Base-by-base conservation (phyloP, 1,284 basidiomycete genomes). In the Boletellus sp. region DNA sequence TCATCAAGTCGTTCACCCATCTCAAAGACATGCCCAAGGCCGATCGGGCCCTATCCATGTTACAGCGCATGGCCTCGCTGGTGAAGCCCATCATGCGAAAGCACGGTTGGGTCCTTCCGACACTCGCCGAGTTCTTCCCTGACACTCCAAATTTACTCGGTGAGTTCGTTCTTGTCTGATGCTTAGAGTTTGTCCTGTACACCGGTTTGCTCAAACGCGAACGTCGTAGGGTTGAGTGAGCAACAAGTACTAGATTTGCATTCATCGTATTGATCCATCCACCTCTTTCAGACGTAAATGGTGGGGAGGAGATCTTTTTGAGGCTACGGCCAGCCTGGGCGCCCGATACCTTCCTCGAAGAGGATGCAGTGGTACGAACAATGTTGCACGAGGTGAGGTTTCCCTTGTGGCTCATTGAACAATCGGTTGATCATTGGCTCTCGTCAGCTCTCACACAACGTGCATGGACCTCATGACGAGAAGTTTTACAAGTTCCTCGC, bases 51-150 rank as follows among this genome's bases (percentile, higher is more conserved):
- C 71, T 88, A 30, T 62, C 73, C 15, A 73, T 89, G 55, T 76
- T 94, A 28, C 83, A 91, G 64, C 80, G 82, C 58, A 77, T 90
- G 30, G 88, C 89, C 0, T 86, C 86, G 15, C 76, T 91, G 47
- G 91, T 93, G 42, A 93, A 93, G 67, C 92, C 92, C 4, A 90
- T 95, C 60, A 94, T 94, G 92, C 75, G 82, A 54, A 91, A 86
- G 60, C 85, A 86, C 59, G 72, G 72, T 7, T 94, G 91, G 91
- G 75, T 79, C 32, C 75, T 96, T 8, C 91, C 91, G n/a, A 77
- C 82, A 0, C 79, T 95, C 15, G 77, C 86, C 13, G 93, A 96
- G 67, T 94, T 95, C 75, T 88, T 91, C 59, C 93, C 92, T 1
- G 78, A 84, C 12, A 81, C 83, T 51, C 79, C 83, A 0, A 82